phyloP scores from a whole-genome alignment of 1,139 yeast genomes.

The Candida anutae region DNA sequence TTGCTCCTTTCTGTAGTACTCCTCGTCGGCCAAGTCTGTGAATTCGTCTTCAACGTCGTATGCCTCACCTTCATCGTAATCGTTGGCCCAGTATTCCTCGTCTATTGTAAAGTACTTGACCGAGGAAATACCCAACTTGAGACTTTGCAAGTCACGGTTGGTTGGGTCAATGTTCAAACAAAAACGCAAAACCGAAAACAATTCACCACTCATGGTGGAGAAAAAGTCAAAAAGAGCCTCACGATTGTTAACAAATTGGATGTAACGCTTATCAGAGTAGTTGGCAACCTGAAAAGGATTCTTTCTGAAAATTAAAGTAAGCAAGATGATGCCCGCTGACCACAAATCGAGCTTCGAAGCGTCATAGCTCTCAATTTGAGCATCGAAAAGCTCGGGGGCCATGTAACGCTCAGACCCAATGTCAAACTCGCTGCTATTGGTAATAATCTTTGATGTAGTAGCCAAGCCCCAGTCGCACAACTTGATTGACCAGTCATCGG shows the following conservation, averaged over 20 bases:
- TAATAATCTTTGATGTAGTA: constrained; percentile 52
- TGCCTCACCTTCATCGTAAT: constrained; percentile 35
- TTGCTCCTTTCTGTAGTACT: constrained; percentile 8
- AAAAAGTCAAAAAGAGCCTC: constrained; percentile 90
- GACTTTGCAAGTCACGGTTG: constrained; percentile 59
- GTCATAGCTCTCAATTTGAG: constrained; percentile 56
- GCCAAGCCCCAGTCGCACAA: constrained; percentile 93
- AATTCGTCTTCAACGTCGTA: constrained; percentile 13
- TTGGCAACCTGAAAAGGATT: constrained; percentile 86
- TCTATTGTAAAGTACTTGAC: constrained; percentile 76
- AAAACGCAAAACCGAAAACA: constrained; percentile 73
- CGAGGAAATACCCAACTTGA: constrained; percentile 52
- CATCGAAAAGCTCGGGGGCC: constrained; percentile 89
- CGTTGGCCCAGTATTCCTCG: constrained; percentile 55
- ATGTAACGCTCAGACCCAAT: constrained; percentile 93
- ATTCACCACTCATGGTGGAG: constrained; percentile 81
- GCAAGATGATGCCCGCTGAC: constrained; percentile 83
- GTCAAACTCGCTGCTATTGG: constrained; percentile 59
- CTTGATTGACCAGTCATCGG: constrained; percentile 74
- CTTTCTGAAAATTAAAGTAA: constrained; percentile 82
- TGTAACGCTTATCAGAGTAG: constrained; percentile 75
- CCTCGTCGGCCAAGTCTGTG: constrained; percentile 13
- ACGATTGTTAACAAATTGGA: constrained; percentile 80
- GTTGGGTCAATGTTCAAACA: constrained; percentile 81
- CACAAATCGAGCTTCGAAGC: constrained; percentile 88